These are phyloP conservation scores for Fraxinus angustifolia DNA, from an alignment of 305 asterid species.

Conservation along the genomic window DNA sequence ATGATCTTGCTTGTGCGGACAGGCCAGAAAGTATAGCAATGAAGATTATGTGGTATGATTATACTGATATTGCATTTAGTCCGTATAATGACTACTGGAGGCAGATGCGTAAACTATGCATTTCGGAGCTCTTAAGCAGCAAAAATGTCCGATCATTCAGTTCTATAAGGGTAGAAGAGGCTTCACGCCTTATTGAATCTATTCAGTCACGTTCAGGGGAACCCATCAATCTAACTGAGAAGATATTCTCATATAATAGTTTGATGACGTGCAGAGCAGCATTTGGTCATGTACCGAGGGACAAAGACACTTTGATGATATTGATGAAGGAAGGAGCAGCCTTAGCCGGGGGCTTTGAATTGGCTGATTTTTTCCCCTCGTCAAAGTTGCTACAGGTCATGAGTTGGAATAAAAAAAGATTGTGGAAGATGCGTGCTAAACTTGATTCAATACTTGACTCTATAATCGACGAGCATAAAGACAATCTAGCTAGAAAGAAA, in stretches of 20 bases:
- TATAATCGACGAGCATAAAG: not conserved
- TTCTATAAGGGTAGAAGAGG: not conserved
- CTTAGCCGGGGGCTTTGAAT: not conserved
- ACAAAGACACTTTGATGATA: not conserved
- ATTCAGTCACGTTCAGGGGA: not conserved
- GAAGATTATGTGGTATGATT: not conserved
- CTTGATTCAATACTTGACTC: not conserved
- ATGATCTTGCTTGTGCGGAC: not conserved
- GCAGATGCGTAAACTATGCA: not conserved
- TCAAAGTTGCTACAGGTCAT: not conserved
- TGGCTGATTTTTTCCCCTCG: too few relatives aligned
- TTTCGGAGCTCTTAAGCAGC: not conserved
- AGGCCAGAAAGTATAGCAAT: not conserved
- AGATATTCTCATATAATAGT: not conserved
- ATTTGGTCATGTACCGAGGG: not conserved
- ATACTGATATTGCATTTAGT: not conserved
- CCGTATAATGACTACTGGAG: not conserved
- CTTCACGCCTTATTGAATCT: not conserved
- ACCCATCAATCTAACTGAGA: not conserved
- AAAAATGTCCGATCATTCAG: not conserved
- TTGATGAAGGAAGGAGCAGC: not conserved
- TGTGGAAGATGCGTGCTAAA: not conserved
- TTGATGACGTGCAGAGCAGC: not conserved
- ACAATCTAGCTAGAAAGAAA: not conserved
- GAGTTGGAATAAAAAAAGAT: not conserved